Percentiles rank a stretch among this genome's conserved stretches.
phyloP scores from a whole-genome alignment of 345 rosid species.

The Isatis tinctoria region DNA sequence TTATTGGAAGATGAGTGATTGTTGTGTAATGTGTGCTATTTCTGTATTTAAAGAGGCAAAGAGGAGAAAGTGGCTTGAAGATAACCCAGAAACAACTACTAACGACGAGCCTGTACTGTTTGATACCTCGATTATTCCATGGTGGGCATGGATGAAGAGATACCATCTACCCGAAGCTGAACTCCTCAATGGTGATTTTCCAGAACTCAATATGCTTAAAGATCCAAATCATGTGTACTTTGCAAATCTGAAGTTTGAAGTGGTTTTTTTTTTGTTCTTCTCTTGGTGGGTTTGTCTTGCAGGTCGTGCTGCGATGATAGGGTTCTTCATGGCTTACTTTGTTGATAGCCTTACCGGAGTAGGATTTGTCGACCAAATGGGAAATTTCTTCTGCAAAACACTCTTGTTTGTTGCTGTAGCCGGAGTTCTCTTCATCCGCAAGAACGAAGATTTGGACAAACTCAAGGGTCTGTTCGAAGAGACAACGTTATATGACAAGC shows the following conservation, averaged over 20 bases:
- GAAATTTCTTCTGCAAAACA: constrained; percentile 91
- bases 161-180: constrained; percentile 98
- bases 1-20: not conserved
- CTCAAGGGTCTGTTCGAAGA: constrained; percentile 75
- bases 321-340: constrained; percentile 98
- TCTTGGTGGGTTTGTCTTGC: not conserved
- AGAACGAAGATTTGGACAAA: constrained; percentile 85
- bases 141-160: constrained; percentile 99
- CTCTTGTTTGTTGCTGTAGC: constrained; percentile 77
- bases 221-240: not conserved
- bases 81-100: constrained; percentile 73
- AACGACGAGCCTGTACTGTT: constrained; percentile 82
- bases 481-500: constrained; percentile 93
- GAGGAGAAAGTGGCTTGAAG: constrained; percentile 93
- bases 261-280: not conserved
- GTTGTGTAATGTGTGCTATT: not conserved
- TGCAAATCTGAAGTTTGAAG: not conserved
- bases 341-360: constrained; percentile 95
- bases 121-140: constrained; percentile 86
- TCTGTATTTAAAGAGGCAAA: constrained; percentile 55
- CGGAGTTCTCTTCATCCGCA: constrained; percentile 80
- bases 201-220: not conserved
- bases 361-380: constrained; percentile 96
- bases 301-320: constrained; percentile 98
- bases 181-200: constrained; percentile 71